These are phyloP conservation scores for Pinus taeda DNA, from an alignment of 75 land plant genomes.

Conservation along the genomic window DNA sequence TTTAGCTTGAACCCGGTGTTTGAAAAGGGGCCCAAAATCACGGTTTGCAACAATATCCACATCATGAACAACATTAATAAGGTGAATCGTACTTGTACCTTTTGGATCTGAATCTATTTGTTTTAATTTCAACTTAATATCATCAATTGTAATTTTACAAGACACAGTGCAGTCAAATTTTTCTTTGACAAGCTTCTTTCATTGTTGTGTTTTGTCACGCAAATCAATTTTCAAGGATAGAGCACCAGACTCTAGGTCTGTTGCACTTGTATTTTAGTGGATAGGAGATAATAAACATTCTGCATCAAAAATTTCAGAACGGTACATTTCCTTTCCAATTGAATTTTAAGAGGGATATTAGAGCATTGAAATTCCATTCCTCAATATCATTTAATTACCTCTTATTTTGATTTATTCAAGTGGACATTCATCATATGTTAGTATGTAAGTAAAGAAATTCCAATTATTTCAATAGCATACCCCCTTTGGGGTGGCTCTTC, in stretches of 20 bases:
- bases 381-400: too few species aligned
- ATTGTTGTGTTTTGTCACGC: slow-evolving; percentile 78
- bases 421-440: too few species aligned
- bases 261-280: slow-evolving; percentile 72
- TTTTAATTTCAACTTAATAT: slow-evolving; percentile 83
- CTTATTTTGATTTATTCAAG: too few species aligned
- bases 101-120: slow-evolving; percentile 88
- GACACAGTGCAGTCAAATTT: slow-evolving; percentile 96
- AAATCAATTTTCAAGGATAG: slow-evolving; percentile 73
- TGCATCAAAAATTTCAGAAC: slow-evolving; percentile 80
- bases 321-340: slow-evolving; percentile 7
- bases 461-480: too few species aligned
- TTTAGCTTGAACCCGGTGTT: slow-evolving; percentile 95
- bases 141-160: slow-evolving; percentile 97
- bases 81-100: slow-evolving; percentile 79
- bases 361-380: too few species aligned
- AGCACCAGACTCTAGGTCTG: slow-evolving; percentile 79
- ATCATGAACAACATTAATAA: slow-evolving; percentile 55
- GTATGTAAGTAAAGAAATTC: too few species aligned
- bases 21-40: slow-evolving; percentile 87
- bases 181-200: slow-evolving; percentile 82
- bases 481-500: too few species aligned
- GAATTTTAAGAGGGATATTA: too few species aligned
- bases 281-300: slow-evolving; percentile 74
- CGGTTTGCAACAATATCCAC: slow-evolving; percentile 71